phyloP scores from a whole-genome alignment of 805 yeast species.

The Saccharomyces cerevisiae region DNA sequence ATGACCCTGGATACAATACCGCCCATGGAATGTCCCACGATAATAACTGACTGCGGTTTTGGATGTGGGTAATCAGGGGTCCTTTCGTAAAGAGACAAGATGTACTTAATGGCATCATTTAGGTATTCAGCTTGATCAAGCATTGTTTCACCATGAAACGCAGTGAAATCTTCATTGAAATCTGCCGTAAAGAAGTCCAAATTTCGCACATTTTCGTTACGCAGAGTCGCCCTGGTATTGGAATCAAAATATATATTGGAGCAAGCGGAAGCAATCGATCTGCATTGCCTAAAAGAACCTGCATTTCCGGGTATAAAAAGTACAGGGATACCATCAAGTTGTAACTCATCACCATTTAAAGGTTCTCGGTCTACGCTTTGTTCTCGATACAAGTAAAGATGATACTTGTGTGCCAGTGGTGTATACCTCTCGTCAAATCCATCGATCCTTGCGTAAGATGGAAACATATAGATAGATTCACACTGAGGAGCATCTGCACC shows the following conservation, averaged over 20 bases:
- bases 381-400: slow-evolving; percentile 80
- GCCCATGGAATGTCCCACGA: slow-evolving; percentile 95
- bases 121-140: slow-evolving; percentile 88
- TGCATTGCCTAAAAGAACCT: slow-evolving; percentile 81
- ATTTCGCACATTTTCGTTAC: slow-evolving; percentile 32
- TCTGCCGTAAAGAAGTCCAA: slow-evolving; percentile 87
- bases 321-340: slow-evolving; percentile 71
- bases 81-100: slow-evolving; percentile 53
- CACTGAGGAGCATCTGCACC: slow-evolving; percentile 52
- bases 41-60: slow-evolving; percentile 59
- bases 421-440: slow-evolving; percentile 74
- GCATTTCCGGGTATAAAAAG: slow-evolving; percentile 96
- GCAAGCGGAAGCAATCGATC: slow-evolving; percentile 84
- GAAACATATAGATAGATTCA: slow-evolving; percentile 67
- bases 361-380: slow-evolving; percentile 61
- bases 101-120: slow-evolving; percentile 78
- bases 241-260: slow-evolving; percentile 44
- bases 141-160: slow-evolving; percentile 90
- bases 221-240: slow-evolving; percentile 11
- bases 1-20: slow-evolving; percentile 87
- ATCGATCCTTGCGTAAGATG: slow-evolving; percentile 67
- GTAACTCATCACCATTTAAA: slow-evolving; percentile 27
- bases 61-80: slow-evolving; percentile 16
- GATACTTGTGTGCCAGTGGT: slow-evolving; percentile 51
- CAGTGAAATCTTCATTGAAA: slow-evolving; percentile 92